Evolutionary conservation across 306 rosid species (phyloP).

Genomic region (Begonia masoniana): DNA sequence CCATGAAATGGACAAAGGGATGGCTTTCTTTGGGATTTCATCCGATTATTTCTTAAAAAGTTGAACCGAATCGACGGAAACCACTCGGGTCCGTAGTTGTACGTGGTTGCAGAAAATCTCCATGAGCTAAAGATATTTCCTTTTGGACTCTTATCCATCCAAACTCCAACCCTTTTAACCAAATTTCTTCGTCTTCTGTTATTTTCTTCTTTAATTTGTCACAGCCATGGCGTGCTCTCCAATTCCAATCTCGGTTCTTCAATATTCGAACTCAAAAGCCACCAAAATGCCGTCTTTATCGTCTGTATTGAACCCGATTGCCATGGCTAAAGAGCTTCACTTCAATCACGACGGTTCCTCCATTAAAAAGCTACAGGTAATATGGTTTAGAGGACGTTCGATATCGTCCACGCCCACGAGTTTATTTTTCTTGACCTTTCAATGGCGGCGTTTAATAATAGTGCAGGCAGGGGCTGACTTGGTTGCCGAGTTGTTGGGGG

Average conservation of each 20-base stretch:
- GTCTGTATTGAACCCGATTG: conserved; percentile 25
- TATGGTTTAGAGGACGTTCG: not conserved
- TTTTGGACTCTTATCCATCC: too few relatives aligned
- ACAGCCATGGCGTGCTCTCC: conserved; percentile 55
- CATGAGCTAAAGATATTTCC: too few relatives aligned
- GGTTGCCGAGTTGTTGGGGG: conserved; percentile 81
- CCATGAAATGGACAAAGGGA: too few relatives aligned
- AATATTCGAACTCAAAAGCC: conserved; percentile 26
- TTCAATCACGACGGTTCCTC: conserved; percentile 63
- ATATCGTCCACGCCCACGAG: not conserved
- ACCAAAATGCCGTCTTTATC: conserved; percentile 21
- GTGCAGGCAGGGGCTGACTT: conserved; percentile 75
- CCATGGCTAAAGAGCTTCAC: conserved; percentile 57
- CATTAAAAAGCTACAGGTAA: conserved; percentile 66
- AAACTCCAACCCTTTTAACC: too few relatives aligned
- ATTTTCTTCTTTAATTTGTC: not conserved
- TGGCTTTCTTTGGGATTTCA: too few relatives aligned
- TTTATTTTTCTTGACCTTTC: conserved; percentile 9
- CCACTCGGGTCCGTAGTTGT: too few relatives aligned
- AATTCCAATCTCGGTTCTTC: conserved; percentile 34
- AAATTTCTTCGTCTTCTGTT: too few relatives aligned
- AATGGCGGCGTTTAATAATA: conserved; percentile 7
- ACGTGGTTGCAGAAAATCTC: too few relatives aligned
- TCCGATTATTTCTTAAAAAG: too few relatives aligned
- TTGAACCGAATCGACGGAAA: too few relatives aligned